A percentile compares a stretch with the other conserved stretches of the same genome.
Evolutionary conservation across 164 flowering plant genomes (phyloP).

Genomic region (Protea cynaroides): DNA sequence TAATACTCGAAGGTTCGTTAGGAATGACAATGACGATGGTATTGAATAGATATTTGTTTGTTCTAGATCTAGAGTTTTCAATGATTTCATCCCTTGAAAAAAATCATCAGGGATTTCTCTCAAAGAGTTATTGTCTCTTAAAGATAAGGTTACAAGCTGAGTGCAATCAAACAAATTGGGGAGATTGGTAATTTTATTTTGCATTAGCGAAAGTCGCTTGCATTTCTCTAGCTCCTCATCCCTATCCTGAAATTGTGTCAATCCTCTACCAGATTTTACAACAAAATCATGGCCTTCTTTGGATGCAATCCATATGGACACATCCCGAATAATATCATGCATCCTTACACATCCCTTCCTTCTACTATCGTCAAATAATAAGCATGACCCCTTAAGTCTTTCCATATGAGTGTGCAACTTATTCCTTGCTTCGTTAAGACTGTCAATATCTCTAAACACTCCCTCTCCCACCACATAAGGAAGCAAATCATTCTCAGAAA

Average conservation of each 20-base stretch:
- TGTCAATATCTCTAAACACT: background rate
- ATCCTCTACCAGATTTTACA: background rate
- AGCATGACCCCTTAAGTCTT: conserved; percentile 1
- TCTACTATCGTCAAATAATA: background rate
- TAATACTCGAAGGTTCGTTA: too few relatives aligned
- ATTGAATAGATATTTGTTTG: too few relatives aligned
- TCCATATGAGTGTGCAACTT: background rate
- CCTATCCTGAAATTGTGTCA: too few relatives aligned
- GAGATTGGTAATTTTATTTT: background rate
- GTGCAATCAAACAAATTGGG: background rate
- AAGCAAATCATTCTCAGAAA: conserved; percentile 1
- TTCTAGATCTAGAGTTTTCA: too few relatives aligned
- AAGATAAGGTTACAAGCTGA: too few relatives aligned
- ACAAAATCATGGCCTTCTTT: background rate
- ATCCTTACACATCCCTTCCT: background rate
- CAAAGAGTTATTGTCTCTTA: too few relatives aligned
- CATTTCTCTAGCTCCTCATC: background rate
- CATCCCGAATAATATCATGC: conserved; percentile 14
- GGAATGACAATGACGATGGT: too few relatives aligned
- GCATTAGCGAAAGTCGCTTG: background rate
- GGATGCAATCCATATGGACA: background rate
- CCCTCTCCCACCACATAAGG: background rate
- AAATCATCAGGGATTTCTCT: too few relatives aligned
- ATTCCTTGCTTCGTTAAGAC: background rate
- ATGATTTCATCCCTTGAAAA: too few relatives aligned